Evolutionary conservation across 2,329 filamentous ascomycete genomes (phyloP), one percentile per base, ranked within the genome.

Genomic region (Kalmusia sp.): DNA sequence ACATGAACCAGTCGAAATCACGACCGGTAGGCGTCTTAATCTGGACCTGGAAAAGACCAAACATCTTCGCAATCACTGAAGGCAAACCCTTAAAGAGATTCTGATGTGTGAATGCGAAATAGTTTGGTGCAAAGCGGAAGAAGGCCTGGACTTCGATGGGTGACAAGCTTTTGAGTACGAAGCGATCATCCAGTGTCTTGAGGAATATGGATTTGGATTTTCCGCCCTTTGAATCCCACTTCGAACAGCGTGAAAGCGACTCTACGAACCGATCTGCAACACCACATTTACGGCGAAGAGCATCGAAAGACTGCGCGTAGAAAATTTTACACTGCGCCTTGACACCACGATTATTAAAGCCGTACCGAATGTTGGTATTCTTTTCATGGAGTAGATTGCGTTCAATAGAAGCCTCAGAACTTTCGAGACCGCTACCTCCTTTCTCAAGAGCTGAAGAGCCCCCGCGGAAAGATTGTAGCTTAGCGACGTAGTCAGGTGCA

Each of bases 291-390:
- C 91, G 86, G 51, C 95, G 87, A 33, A 99, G 82, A 3, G 95
- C 95, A 75, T 99, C 95, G 64, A 99, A 99, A 59, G 97, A 95
- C 73, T 98, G 95, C 0, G 95, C 95, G 67, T 96, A 99, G 75
- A 99, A 98, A 40, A 99, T 95, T 76, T 99, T 99, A 80, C 96
- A 98, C 44, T 93, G 89, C 84, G 97, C 96, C 66, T 90, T 91
- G 3, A 96, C 93, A n/a, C 90, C 87, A 0, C 93, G 92, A 71
- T 97, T 93, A 24, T 89, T 88, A 76, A 98, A 99, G 55, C 96
- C 92, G 71, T 97, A 99, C 70, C 96, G 96, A 62, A 97, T 87
- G 73, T 99, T 95, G 1, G 92, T 96, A 31, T 93, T 93, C 0
- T 91, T 96, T 25, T 88, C 84, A 58, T 92, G 87, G 27, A 96